phyloP scores from a whole-genome alignment of 805 yeast species.

The Ogataea minuta region DNA sequence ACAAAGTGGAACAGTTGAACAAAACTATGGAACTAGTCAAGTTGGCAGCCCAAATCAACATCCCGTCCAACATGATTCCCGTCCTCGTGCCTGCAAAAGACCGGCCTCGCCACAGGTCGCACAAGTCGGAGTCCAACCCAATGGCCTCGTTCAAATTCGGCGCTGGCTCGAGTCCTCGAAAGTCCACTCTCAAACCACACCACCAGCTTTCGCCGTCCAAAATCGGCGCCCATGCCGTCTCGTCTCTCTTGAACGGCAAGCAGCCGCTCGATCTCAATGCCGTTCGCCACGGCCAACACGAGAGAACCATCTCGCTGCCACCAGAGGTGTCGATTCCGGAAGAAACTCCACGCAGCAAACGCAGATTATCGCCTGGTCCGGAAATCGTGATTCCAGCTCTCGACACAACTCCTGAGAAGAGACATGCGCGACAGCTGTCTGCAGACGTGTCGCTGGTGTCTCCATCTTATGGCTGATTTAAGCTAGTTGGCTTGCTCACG shows the following conservation, averaged over 20 bases:
- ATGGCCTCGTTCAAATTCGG: conserved; percentile 34
- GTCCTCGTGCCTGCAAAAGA: conserved; percentile 40
- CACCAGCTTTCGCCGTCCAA: conserved; percentile 44
- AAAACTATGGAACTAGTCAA: conserved; percentile 61
- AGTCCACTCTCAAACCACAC: conserved; percentile 17
- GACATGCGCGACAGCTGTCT: conserved; percentile 8
- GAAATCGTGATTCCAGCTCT: conserved; percentile 11
- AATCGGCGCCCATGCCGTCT: conserved; percentile 71
- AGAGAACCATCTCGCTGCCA: conserved; percentile 42
- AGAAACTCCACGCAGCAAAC: conserved; percentile 19
- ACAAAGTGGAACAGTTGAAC: conserved; percentile 60
- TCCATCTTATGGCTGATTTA: conserved; percentile 4
- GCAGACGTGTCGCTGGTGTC: conserved; percentile 11
- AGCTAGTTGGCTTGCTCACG: conserved; percentile 1
- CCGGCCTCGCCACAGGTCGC: background rate
- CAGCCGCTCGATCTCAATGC: conserved; percentile 23
- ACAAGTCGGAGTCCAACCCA: conserved; percentile 13
- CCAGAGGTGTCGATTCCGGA: conserved; percentile 36
- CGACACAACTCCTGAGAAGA: conserved; percentile 10
- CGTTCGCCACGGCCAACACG: conserved; percentile 34
- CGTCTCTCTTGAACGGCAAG: conserved; percentile 33
- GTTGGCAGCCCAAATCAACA: conserved; percentile 54
- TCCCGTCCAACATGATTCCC: conserved; percentile 67
- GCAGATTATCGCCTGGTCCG: conserved; percentile 10
- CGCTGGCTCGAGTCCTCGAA: conserved; percentile 21